Conservation (phyloP, 2,329 filamentous ascomycete species). For the Mycosphaerella sp. region DNA sequence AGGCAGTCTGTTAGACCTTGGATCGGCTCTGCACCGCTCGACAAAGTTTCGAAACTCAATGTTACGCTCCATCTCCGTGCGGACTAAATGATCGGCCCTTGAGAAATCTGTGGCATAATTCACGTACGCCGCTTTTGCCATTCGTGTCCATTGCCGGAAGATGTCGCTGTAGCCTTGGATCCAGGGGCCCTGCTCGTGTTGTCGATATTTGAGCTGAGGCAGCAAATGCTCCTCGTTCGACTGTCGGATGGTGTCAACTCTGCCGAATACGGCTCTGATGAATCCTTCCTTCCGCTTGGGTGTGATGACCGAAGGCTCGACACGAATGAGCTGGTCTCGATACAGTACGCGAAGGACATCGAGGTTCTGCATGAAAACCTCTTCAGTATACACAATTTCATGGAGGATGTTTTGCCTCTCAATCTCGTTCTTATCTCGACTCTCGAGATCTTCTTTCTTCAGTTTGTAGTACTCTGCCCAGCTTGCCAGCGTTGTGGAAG, state of each 20-base stretch:
- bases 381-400: constrained; percentile 90
- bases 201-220: constrained; percentile 90
- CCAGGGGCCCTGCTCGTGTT: constrained; percentile 95
- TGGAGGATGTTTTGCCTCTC: constrained; percentile 91
- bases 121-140: constrained; percentile 80
- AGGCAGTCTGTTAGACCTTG: constrained; percentile 72
- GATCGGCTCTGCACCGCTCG: constrained; percentile 70
- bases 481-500: constrained; percentile 64
- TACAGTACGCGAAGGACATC: constrained; percentile 82
- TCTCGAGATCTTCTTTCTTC: constrained; percentile 67
- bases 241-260: constrained; percentile 77
- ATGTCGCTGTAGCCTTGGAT: constrained; percentile 92
- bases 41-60: constrained; percentile 80
- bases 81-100: constrained; percentile 72
- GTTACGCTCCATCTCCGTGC: constrained; percentile 78
- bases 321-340: constrained; percentile 66
- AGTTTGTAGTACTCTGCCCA: constrained; percentile 89
- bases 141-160: constrained; percentile 96
- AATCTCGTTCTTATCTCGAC: constrained; percentile 75
- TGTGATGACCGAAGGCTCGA: constrained; percentile 73
- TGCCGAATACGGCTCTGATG: constrained; percentile 79
- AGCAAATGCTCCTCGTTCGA: constrained; percentile 91
- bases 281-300: constrained; percentile 75
- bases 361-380: constrained; percentile 81
- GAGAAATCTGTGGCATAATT: constrained; percentile 89